These are phyloP conservation scores for Xylariomycetidae sp. DNA, from an alignment of 2,329 filamentous ascomycete species.

Conservation along the genomic window DNA sequence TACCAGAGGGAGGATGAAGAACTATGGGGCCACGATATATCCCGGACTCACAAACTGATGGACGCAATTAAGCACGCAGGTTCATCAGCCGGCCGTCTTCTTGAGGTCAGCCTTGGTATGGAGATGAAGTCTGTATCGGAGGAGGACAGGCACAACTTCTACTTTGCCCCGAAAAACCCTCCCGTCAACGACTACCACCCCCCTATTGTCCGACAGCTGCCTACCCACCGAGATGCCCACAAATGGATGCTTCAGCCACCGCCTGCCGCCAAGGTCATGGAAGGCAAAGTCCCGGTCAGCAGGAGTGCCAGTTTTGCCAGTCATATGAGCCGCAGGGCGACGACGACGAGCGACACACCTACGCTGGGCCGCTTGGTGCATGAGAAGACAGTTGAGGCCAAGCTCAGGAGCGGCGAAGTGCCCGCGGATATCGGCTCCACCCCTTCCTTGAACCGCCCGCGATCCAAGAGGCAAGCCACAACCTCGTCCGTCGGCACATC, in stretches of 20 bases:
- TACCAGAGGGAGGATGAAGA: slow-evolving; percentile 87
- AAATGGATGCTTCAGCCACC: slow-evolving; percentile 92
- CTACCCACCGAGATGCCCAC: slow-evolving; percentile 62
- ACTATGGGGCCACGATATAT: slow-evolving; percentile 65
- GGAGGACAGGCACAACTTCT: slow-evolving; percentile 51
- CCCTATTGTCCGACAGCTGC: slow-evolving; percentile 73
- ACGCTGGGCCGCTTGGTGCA: slow-evolving; percentile 38
- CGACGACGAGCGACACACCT: slow-evolving; percentile 34
- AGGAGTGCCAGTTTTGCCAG: slow-evolving; percentile 54
- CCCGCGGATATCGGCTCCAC: slow-evolving; percentile 20
- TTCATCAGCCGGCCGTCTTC: slow-evolving; percentile 46
- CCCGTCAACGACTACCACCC: slow-evolving; percentile 84
- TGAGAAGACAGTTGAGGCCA: slow-evolving; percentile 41
- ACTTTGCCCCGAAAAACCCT: slow-evolving; percentile 55
- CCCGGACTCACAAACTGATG: slow-evolving; percentile 48
- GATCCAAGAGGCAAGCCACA: slow-evolving; percentile 11
- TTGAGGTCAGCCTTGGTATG: slow-evolving; percentile 46
- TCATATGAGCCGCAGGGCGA: slow-evolving; percentile 40
- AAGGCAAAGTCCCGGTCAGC: slow-evolving; percentile 69
- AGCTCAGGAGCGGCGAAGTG: slow-evolving; percentile 36
- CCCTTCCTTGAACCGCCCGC: slow-evolving; percentile 11
- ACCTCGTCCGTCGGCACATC: slow-evolving; percentile 7
- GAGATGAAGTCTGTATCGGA: slow-evolving; percentile 47
- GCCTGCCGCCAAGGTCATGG: slow-evolving; percentile 86
- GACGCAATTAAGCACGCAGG: slow-evolving; percentile 55